A percentile compares a stretch with the other conserved stretches of the same genome.
These are phyloP conservation scores for Aurifilum marmelostoma DNA, from an alignment of 2,329 filamentous ascomycete species.

Conservation along the genomic window DNA sequence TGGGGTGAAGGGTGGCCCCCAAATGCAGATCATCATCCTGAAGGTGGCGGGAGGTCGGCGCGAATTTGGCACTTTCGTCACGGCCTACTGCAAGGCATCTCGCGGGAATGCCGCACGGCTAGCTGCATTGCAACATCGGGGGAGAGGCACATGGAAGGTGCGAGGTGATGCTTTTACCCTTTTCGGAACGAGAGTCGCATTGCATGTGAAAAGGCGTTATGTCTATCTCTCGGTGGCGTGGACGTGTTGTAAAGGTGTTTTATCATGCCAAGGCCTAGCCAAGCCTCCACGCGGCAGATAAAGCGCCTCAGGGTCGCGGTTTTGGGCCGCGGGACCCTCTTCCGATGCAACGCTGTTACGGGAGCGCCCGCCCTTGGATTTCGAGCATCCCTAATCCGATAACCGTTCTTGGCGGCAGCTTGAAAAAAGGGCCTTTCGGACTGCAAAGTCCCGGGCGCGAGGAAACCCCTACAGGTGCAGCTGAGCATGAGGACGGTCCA, in stretches of 20 bases:
- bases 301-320: not conserved
- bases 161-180: not conserved
- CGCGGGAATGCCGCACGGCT: not conserved
- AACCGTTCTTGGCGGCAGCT: constrained; percentile 2
- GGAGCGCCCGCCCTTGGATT: not conserved
- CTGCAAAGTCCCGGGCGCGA: not conserved
- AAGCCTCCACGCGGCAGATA: not conserved
- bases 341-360: not conserved
- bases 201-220: not conserved
- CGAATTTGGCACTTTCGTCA: not conserved
- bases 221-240: not conserved
- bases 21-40: not conserved
- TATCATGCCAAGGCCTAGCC: constrained; percentile 1
- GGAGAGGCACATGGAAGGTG: not conserved
- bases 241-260: not conserved
- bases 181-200: not conserved
- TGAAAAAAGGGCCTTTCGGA: not conserved
- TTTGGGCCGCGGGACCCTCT: not conserved
- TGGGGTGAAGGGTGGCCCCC: not conserved
- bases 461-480: not conserved
- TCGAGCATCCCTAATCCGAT: not conserved
- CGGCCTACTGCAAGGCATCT: not conserved
- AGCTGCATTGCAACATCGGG: constrained; percentile 3
- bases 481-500: not conserved
- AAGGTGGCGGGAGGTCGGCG: not conserved